phyloP scores from a whole-genome alignment of 306 rosid genomes.

The Arachis stenosperma region DNA sequence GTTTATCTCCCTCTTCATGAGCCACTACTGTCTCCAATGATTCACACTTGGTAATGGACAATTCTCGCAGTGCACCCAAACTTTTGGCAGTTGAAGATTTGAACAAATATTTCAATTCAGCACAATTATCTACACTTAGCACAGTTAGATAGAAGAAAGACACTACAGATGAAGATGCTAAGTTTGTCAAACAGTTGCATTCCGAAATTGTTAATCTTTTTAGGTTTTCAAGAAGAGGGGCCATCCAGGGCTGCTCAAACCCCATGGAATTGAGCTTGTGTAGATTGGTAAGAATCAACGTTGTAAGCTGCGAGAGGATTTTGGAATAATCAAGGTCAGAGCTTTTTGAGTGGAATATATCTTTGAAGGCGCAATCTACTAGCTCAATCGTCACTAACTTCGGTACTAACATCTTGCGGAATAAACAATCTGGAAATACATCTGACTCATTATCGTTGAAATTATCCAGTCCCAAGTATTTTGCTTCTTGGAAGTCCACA shows the following conservation, averaged over 20 bases:
- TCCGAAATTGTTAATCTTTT: background rate
- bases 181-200: conserved; percentile 13
- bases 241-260: conserved; percentile 14
- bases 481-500: background rate
- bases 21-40: background rate
- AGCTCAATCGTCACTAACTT: background rate
- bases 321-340: background rate
- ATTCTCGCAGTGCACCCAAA: background rate
- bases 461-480: background rate
- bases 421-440: background rate
- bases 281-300: background rate
- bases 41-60: background rate
- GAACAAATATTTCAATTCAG: conserved; percentile 4
- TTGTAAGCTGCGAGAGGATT: background rate
- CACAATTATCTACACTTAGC: background rate
- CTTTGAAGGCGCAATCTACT: background rate
- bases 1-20: background rate
- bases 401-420: background rate
- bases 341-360: background rate
- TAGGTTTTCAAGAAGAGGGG: background rate
- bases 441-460: background rate
- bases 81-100: background rate
- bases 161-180: conserved; percentile 21
- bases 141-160: background rate
- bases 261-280: background rate